Evolutionary conservation across 2,329 filamentous ascomycete genomes (phyloP), one percentile per base, ranked within the genome.

Genomic region (Trichoderma pleuroti): DNA sequence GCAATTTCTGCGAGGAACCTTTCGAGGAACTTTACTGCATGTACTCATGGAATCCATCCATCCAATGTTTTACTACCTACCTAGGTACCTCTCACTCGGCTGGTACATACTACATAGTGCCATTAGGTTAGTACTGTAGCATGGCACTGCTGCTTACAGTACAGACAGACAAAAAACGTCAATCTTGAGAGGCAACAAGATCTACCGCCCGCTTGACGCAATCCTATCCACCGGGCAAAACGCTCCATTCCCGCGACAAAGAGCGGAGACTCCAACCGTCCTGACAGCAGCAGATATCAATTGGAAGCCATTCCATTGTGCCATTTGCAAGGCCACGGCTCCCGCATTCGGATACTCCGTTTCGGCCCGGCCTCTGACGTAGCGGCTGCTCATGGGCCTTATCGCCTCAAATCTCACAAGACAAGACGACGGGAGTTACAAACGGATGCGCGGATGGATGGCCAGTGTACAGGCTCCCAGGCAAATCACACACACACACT

Each of bases 311-410:
- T 28, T 28, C 21, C 14, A 24, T 65, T 26, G 32, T 16, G n/a
- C 30, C 46, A 11, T 39, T 18, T 39, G 36, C 36, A 39, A 39
- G 14, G 36, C 14, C 36, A 18, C 57, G 42, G 59, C 42, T 36
- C 42, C 68, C 42, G 24, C 18, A 52, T 56, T 42, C 12, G 68
- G 52, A 70, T 62, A 56, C 68, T 70, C 61, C 68, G 68, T 65
- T 62, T 62, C 68, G 60, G 42, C 42, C 42, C 42, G 49, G 54
- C 28, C 65, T 30, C 54, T 68, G 65, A 68, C 65, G 54, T 68
- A 68, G 54, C 16, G 24, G 14, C 42, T 46, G 42, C 42, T 46
- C 18, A 46, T 46, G 42, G 42, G 1, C 42, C 18, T 46, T 18
- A 21, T 21, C n/a, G 16, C 36, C 36, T 39, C 34, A 36, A 36